Conservation (phyloP, 208 protist genomes). For the Leptomonas pyrrhocoris region DNA sequence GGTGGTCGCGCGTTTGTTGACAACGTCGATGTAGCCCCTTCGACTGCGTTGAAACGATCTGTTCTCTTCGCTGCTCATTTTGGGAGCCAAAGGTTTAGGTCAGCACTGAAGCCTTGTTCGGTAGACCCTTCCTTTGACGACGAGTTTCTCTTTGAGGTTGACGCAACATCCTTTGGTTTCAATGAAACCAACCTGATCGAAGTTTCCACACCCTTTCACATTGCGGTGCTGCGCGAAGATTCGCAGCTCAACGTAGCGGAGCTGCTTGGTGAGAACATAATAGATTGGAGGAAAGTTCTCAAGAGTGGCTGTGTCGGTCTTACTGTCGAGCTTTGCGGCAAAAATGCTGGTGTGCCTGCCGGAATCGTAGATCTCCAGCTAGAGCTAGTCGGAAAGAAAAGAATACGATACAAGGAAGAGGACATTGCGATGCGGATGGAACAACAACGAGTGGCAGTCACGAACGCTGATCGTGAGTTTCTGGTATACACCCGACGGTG, state of each 20-base stretch:
- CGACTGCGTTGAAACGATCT: conserved; percentile 39
- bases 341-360: conserved; percentile 83
- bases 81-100: conserved; percentile 83
- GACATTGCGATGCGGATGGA: conserved; percentile 76
- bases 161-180: conserved; percentile 74
- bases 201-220: conserved; percentile 81
- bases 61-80: conserved; percentile 86
- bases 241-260: conserved; percentile 51
- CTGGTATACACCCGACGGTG: conserved; percentile 91
- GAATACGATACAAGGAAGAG: conserved; percentile 70
- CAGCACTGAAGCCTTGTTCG: conserved; percentile 39
- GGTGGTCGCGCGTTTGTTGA: conserved; percentile 92
- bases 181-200: conserved; percentile 69
- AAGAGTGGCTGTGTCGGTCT: conserved; percentile 86
- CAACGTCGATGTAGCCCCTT: conserved; percentile 70
- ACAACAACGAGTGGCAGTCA: conserved; percentile 77
- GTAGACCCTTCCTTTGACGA: conserved; percentile 83
- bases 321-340: conserved; percentile 90
- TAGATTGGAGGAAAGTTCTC: conserved; percentile 92
- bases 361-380: conserved; percentile 92
- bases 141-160: conserved; percentile 90
- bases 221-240: conserved; percentile 83
- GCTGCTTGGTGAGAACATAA: conserved; percentile 86
- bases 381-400: conserved; percentile 73
- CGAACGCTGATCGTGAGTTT: conserved; percentile 93